Conservation (phyloP, 164 flowering plant species). For the Paratinospora sagittata region DNA sequence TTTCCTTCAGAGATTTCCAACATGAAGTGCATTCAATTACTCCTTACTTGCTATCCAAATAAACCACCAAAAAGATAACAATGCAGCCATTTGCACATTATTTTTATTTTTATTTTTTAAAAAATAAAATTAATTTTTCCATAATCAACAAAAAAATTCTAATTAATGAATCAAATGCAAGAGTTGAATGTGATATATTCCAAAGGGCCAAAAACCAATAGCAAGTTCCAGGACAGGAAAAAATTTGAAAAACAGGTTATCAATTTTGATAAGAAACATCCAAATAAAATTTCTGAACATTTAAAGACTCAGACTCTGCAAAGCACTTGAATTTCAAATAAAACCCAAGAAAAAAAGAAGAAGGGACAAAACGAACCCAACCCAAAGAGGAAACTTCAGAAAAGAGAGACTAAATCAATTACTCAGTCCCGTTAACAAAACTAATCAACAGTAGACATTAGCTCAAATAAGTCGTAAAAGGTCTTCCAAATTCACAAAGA, state of each 20-base stretch:
- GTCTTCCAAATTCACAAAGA: neutral
- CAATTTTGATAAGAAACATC: neutral
- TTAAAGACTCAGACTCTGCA: neutral
- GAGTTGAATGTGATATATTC: neutral
- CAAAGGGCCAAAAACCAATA: neutral
- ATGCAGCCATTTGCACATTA: neutral
- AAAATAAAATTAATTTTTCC: neutral
- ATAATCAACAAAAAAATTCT: neutral
- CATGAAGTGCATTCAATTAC: neutral
- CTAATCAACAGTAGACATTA: neutral
- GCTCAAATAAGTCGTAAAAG: neutral
- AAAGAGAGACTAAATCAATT: neutral
- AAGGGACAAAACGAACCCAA: neutral
- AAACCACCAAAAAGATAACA: neutral
- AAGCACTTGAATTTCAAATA: neutral
- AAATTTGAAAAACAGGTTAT: too few species aligned
- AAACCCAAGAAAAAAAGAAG: neutral
- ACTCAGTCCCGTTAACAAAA: neutral
- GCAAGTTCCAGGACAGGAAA: neutral
- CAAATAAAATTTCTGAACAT: neutral
- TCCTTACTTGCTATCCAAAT: neutral
- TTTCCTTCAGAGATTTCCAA: neutral
- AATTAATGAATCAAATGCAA: neutral
- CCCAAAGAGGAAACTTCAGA: constrained; percentile 1
- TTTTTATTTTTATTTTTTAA: neutral